A percentile compares a stretch with the other conserved stretches of the same genome.
Evolutionary conservation across 306 rosid species (phyloP).

Genomic region (Quillaja saponaria): DNA sequence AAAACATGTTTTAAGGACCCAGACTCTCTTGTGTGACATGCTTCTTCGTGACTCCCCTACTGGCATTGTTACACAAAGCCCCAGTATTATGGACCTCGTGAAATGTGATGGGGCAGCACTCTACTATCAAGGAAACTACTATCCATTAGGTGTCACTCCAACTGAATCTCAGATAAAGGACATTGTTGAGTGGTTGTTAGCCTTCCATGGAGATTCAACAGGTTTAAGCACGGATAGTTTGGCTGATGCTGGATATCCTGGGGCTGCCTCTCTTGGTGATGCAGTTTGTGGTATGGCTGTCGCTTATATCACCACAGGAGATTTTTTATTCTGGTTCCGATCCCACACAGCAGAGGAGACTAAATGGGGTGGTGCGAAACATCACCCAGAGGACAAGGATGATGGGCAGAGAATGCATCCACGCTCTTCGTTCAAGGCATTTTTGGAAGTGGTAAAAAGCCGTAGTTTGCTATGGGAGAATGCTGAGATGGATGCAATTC

Average conservation of each 20-base stretch:
- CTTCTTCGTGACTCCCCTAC: conserved; percentile 88
- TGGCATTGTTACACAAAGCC: conserved; percentile 88
- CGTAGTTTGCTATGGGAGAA: conserved; percentile 96
- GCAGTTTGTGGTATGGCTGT: conserved; percentile 98
- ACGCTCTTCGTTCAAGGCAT: conserved; percentile 95
- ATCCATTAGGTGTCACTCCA: conserved; percentile 73
- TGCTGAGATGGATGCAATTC: conserved; percentile 97
- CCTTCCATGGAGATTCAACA: conserved; percentile 81
- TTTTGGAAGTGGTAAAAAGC: conserved; percentile 93
- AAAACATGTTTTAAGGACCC: conserved; percentile 85
- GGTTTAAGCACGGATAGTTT: conserved; percentile 98
- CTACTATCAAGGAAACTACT: conserved; percentile 64
- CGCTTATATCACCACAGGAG: conserved; percentile 77
- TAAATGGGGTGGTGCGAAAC: conserved; percentile 99
- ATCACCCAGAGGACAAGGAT: conserved; percentile 97
- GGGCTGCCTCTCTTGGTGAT: conserved; percentile 85
- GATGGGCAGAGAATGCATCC: conserved; percentile 99
- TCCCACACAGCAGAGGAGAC: conserved; percentile 89
- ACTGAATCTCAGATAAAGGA: conserved; percentile 81
- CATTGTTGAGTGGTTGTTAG: conserved; percentile 81
- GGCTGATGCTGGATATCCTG: conserved; percentile 92
- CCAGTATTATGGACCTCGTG: conserved; percentile 88
- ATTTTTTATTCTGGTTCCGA: conserved; percentile 93
- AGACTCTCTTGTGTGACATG: conserved; percentile 96
- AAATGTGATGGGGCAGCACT: conserved; percentile 97